Conservation (phyloP, 78 protist species). For the Creolimax fragrantissima region DNA sequence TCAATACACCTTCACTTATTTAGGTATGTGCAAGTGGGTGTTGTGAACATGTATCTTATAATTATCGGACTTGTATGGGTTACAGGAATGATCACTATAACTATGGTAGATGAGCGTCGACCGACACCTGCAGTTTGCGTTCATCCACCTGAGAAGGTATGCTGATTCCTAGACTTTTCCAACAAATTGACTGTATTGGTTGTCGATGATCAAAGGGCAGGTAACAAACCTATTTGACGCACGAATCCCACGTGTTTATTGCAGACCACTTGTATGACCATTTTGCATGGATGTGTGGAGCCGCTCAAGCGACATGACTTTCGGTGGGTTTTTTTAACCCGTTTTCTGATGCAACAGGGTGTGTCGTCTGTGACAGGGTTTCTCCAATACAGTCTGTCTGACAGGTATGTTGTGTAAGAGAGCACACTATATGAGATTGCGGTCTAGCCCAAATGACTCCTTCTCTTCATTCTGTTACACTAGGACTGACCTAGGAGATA, state of each 20-base stretch:
- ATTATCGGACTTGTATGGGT: no score
- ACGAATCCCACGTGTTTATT: no score
- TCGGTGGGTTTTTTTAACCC: neutral
- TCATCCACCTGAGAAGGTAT: neutral
- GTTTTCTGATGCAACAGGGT: neutral
- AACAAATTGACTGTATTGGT: neutral
- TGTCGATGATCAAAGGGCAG: no score
- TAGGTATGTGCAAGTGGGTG: neutral
- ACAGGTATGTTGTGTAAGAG: no score
- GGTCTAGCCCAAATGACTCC: no score
- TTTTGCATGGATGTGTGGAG: neutral
- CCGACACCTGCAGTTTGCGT: neutral
- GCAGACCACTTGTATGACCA: no score
- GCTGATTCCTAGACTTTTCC: neutral
- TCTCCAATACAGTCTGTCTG: neutral
- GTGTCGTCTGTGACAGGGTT: neutral
- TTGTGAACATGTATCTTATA: neutral
- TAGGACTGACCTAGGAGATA: neutral
- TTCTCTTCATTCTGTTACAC: neutral
- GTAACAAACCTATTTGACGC: no score
- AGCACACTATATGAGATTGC: no score
- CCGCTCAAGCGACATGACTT: neutral
- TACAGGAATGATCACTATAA: no score
- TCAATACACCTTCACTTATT: neutral
- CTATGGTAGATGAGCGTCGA: no score